Evolutionary conservation across 2,329 filamentous ascomycete genomes (phyloP).

Genomic region (Aspergillus felis): DNA sequence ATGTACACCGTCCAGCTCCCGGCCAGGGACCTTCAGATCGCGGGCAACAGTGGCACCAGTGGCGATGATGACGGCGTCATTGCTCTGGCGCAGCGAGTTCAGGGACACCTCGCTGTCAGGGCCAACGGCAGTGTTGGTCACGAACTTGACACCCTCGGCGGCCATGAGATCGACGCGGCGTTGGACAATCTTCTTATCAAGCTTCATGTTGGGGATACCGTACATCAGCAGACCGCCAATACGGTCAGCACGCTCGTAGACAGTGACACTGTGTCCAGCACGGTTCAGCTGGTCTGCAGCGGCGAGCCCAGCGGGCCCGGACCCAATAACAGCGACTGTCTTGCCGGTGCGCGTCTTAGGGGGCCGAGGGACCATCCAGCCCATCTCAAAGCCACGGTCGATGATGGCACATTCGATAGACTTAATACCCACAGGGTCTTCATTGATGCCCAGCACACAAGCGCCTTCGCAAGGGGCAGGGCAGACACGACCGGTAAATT

Average conservation of each 20-base stretch:
- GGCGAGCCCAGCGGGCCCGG: slow-evolving; percentile 85
- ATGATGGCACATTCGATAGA: slow-evolving; percentile 98
- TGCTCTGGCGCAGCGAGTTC: slow-evolving; percentile 65
- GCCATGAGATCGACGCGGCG: slow-evolving; percentile 94
- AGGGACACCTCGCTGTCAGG: slow-evolving; percentile 67
- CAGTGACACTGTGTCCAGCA: slow-evolving; percentile 79
- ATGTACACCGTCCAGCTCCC: slow-evolving; percentile 85
- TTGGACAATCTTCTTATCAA: slow-evolving; percentile 96
- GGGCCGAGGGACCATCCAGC: slow-evolving; percentile 87
- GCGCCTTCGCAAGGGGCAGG: slow-evolving; percentile 95
- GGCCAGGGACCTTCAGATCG: slow-evolving; percentile 85
- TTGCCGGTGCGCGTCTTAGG: slow-evolving; percentile 81
- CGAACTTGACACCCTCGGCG: slow-evolving; percentile 78
- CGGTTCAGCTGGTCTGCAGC: slow-evolving; percentile 92
- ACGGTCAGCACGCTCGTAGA: slow-evolving; percentile 91
- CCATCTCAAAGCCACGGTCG: slow-evolving; percentile 94
- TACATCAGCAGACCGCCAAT: slow-evolving; percentile 94
- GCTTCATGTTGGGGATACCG: slow-evolving; percentile 98
- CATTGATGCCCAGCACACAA: slow-evolving; percentile 93
- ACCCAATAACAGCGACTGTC: slow-evolving; percentile 83
- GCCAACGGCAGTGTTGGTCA: slow-evolving; percentile 72
- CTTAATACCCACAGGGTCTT: slow-evolving; percentile 96
- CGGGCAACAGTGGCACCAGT: slow-evolving; percentile 91
- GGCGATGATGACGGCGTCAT: slow-evolving; percentile 84
- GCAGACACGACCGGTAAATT: slow-evolving; percentile 95